A percentile compares a stretch with the other conserved stretches of the same genome.
These are phyloP conservation scores for Heracleum sosnowskyi DNA, from an alignment of 129 eudicot genomes.

Conservation along the genomic window DNA sequence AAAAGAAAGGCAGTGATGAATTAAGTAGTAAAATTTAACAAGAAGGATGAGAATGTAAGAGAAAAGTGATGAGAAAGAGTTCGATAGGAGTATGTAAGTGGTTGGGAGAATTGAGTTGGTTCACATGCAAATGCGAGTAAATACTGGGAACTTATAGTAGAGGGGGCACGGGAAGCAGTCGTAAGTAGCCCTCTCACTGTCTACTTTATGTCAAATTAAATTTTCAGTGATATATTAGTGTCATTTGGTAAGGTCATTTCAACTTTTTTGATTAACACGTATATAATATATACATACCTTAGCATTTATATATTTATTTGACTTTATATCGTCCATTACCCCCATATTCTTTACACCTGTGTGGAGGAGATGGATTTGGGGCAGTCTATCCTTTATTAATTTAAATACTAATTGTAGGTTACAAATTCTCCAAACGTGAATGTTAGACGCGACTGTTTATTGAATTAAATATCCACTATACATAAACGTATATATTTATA, in stretches of 20 bases:
- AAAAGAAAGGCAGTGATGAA: background rate
- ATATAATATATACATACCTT: background rate
- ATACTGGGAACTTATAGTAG: background rate
- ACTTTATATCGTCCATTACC: background rate
- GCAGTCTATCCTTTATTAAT: background rate
- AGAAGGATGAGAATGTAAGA: background rate
- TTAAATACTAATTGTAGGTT: background rate
- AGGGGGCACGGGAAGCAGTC: constrained; percentile 8
- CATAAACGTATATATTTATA: background rate
- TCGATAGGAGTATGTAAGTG: background rate
- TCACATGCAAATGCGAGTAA: constrained; percentile 9
- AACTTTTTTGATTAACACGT: background rate
- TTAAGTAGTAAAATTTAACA: background rate
- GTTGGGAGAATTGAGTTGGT: constrained; percentile 1
- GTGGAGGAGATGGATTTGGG: constrained; percentile 3
- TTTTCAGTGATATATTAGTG: constrained; percentile 2
- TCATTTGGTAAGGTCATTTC: constrained; percentile 7
- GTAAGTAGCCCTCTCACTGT: background rate
- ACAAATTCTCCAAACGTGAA: background rate
- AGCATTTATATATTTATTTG: background rate
- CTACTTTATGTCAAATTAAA: background rate
- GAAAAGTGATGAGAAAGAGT: background rate
- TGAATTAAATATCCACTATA: background rate
- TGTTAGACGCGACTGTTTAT: background rate
- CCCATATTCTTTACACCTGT: background rate